Conservation (phyloP, 2,329 filamentous ascomycete genomes). For the Ceratocystis cacaofunesta region DNA sequence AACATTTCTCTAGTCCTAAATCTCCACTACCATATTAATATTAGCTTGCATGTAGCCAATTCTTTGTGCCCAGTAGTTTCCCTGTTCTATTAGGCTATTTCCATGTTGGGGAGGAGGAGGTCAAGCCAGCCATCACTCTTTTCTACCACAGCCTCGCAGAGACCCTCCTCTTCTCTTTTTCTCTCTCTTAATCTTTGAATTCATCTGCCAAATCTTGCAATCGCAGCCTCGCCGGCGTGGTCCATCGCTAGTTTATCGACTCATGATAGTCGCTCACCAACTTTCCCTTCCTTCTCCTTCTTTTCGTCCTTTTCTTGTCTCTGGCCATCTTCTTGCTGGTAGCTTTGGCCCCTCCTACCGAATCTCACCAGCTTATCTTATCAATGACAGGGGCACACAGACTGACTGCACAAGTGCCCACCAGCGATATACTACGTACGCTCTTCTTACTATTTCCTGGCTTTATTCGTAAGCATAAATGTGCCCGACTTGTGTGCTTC, state of each 20-base stretch:
- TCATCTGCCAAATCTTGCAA: neutral
- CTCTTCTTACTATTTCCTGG: neutral
- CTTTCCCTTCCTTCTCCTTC: neutral
- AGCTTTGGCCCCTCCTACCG: neutral
- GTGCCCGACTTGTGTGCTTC: too few relatives aligned
- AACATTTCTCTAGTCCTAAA: too few relatives aligned
- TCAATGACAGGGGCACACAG: neutral
- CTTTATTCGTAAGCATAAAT: neutral
- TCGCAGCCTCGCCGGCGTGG: neutral
- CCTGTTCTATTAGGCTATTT: neutral
- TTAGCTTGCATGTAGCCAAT: too few relatives aligned
- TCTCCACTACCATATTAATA: too few relatives aligned
- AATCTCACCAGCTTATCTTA: slow-evolving; percentile 10
- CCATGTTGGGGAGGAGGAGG: neutral
- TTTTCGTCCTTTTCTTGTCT: neutral
- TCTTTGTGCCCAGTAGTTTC: neutral
- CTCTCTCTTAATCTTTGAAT: neutral
- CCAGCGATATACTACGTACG: neutral
- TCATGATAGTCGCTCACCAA: neutral
- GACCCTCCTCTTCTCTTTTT: neutral
- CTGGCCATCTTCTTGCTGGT: neutral
- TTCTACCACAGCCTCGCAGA: neutral
- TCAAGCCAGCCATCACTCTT: neutral
- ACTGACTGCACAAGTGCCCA: neutral
- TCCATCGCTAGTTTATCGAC: neutral